A percentile compares a stretch with the other conserved stretches of the same genome.
phyloP scores from a whole-genome alignment of 495 filamentous ascomycete genomes.

The Hypoxylon trugodes region DNA sequence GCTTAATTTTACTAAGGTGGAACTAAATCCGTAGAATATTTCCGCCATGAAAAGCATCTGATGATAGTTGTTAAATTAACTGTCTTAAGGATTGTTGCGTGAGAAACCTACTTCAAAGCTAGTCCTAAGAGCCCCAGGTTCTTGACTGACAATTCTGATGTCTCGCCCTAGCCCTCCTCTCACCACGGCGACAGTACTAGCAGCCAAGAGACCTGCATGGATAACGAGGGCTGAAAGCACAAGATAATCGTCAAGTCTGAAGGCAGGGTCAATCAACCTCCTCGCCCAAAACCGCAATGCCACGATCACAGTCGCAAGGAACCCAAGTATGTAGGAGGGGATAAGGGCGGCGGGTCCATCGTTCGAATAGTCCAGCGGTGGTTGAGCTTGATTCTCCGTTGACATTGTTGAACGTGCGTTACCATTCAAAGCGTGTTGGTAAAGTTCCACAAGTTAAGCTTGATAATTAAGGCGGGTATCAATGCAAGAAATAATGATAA shows the following conservation, averaged over 20 bases:
- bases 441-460: too few species aligned
- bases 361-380: not conserved
- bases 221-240: not conserved
- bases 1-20: slow-evolving; percentile 9
- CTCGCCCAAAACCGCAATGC: not conserved
- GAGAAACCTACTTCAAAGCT: too few species aligned
- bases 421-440: too few species aligned
- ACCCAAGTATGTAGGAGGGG: not conserved
- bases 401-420: too few species aligned
- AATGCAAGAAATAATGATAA: too few species aligned
- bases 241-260: not conserved
- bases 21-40: slow-evolving; percentile 1
- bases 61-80: not conserved
- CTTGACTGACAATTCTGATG: not conserved
- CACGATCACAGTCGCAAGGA: not conserved
- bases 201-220: not conserved
- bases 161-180: not conserved
- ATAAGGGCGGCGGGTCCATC: not conserved
- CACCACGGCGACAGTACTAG: not conserved
- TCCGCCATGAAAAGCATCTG: slow-evolving; percentile 3
- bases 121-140: not conserved
- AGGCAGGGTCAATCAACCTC: not conserved
- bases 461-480: too few species aligned
- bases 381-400: not conserved
- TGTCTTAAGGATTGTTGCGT: not conserved